Conservation (phyloP, 208 protist species). For the Wallacemonas sp. region DNA sequence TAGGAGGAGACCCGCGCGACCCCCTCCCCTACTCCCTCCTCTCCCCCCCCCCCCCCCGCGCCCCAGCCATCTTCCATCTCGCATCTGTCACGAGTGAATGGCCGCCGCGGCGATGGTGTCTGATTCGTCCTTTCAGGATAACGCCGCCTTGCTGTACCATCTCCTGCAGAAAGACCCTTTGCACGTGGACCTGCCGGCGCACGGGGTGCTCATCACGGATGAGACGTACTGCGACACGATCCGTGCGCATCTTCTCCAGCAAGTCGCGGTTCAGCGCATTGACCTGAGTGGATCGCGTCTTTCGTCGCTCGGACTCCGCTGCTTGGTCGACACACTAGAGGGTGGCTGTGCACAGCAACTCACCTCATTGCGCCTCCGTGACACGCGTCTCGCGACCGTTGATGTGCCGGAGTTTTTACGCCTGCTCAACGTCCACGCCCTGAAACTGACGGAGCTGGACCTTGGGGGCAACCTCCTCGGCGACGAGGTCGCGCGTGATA, state of each 20-base stretch:
- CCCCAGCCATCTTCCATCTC: neutral
- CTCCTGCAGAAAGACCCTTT: slow-evolving; percentile 32
- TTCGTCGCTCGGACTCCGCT: neutral
- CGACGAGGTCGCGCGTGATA: slow-evolving; percentile 3
- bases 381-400: slow-evolving; percentile 22
- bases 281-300: slow-evolving; percentile 20
- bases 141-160: slow-evolving; percentile 14
- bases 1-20: too few relatives aligned
- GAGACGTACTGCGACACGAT: slow-evolving; percentile 31
- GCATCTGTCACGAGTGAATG: neutral
- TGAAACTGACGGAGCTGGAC: slow-evolving; percentile 19
- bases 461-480: slow-evolving; percentile 20
- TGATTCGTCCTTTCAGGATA: slow-evolving; percentile 8
- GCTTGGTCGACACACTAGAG: slow-evolving; percentile 16
- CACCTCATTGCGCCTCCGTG: slow-evolving; percentile 15
- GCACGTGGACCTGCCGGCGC: slow-evolving; percentile 27
- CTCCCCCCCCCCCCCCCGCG: too few relatives aligned
- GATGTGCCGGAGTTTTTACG: slow-evolving; percentile 20
- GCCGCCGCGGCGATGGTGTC: slow-evolving; percentile 14
- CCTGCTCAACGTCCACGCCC: slow-evolving; percentile 16
- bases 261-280: slow-evolving; percentile 14
- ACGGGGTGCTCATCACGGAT: slow-evolving; percentile 23
- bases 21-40: too few relatives aligned
- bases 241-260: slow-evolving; percentile 32
- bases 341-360: slow-evolving; percentile 16